Evolutionary conservation across 2,329 filamentous ascomycete genomes (phyloP), one percentile per base, ranked within the genome.

Genomic region (Diplodia seriata): DNA sequence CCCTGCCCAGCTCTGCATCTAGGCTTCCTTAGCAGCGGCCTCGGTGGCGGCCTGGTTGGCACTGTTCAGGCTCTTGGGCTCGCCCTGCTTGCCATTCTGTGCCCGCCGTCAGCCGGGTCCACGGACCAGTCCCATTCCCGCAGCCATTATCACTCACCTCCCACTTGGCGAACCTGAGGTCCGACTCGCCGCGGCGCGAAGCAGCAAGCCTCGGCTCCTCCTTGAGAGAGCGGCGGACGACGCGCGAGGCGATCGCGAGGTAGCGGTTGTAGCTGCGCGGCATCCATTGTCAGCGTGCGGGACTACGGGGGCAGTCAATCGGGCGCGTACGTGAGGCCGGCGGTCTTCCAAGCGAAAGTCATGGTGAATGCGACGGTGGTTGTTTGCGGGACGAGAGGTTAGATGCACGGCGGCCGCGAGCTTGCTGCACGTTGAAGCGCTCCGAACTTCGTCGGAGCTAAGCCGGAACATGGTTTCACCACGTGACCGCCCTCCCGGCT

Each of bases 341-440:
- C 92, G 80, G 94, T 89, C 91, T 97, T 98, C 95, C 94, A 99
- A 81, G 94, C 92, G 86, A 94, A 94, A 85, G 91, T 87, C 95
- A 98, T 99, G 54, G 66, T 68, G 66, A 64, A 43, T 67, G 66
- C 66, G 66, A 61, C 55, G 55, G 55, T 49, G 66, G 47, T 63
- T 68, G 55, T 47, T 62, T 51, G 66, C 33, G 33, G 50, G 63
- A 29, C 43, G 38, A 18, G 43, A 49, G 53, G 47, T 33, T 59
- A 33, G 62, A 56, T 67, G 53, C 29, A 67, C 54, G 26, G 64
- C 64, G 38, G 47, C 64, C 64, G 53, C 54, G 64, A 67, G 64
- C 64, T 67, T 59, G 64, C 64, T 51, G 59, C 59, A 63, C 47
- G 59, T 50, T 63, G 29, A 38, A 67, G 53, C 53, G 38, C 64